These are phyloP conservation scores for Naumovozyma castellii DNA, from an alignment of 805 yeast species.

Conservation along the genomic window DNA sequence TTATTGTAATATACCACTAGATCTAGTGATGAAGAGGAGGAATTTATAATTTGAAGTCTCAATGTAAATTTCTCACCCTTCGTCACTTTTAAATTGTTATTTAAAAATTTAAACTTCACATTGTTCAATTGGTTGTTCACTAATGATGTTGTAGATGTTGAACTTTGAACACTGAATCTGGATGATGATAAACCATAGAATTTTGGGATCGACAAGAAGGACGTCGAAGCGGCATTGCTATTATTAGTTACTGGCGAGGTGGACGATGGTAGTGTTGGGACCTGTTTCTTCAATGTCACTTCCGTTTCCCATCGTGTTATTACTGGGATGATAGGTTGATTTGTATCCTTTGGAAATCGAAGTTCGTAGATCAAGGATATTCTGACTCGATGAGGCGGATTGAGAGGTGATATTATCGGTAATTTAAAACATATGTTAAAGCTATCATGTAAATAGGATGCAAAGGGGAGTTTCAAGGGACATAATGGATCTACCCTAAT, in stretches of 20 bases:
- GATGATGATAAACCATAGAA: slow-evolving; percentile 7
- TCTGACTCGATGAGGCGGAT: slow-evolving; percentile 18
- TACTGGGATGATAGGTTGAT: slow-evolving; percentile 9
- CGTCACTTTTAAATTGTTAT: slow-evolving; percentile 10
- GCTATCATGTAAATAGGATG: slow-evolving; percentile 17
- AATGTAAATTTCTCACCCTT: slow-evolving; percentile 22
- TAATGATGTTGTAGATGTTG: slow-evolving; percentile 16
- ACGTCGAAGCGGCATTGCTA: slow-evolving; percentile 1
- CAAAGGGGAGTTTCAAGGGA: slow-evolving; percentile 16
- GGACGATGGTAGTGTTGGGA: neutral
- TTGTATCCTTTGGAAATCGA: slow-evolving; percentile 1
- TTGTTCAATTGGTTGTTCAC: slow-evolving; percentile 17
- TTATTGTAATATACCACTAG: slow-evolving; percentile 24
- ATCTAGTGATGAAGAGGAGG: slow-evolving; percentile 18
- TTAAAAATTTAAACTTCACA: slow-evolving; percentile 22
- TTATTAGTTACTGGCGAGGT: neutral
- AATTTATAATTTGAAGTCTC: slow-evolving; percentile 23
- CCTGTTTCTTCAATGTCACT: slow-evolving; percentile 20
- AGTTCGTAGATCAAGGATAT: slow-evolving; percentile 17
- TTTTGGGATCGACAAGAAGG: slow-evolving; percentile 10
- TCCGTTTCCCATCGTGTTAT: slow-evolving; percentile 28
- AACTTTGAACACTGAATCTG: slow-evolving; percentile 4
- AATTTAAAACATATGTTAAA: slow-evolving; percentile 21
- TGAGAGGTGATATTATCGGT: slow-evolving; percentile 12
- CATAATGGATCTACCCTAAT: slow-evolving; percentile 18